Base-by-base conservation (phyloP, 768 basidiomycete species). In the Trametes villosa region DNA sequence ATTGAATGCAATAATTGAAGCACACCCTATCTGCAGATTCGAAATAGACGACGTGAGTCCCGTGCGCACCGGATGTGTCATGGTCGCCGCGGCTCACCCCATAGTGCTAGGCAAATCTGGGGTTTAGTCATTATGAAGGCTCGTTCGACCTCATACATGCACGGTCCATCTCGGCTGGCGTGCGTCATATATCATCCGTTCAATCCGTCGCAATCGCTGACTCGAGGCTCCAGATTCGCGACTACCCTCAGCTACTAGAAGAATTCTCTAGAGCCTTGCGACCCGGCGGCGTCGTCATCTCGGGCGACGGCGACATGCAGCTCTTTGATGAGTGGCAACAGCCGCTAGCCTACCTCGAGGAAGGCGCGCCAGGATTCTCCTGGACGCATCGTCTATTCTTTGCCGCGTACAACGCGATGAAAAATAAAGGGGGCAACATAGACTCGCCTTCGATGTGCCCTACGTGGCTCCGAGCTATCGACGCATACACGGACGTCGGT, bases 31-130 rank as follows among this genome's bases (percentile, higher is more conserved):
- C 9, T 55, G 20, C 22, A 73, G 71, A 5, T 75, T 76, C 38
- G 75, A 76, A 51, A 72, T 76, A 49, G 75, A 76, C 53, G 74
- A 76, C 57, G 74, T 76, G 54, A 57, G 71, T 57, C 18, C n/a
- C 17, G 20, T 48, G 46, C 29, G 30, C 22, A 29, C 46, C 29
- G 5, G 12, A n/a, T 40, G 24, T 24, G 12, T n/a, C 6, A 15
- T 38, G 13, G 18, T 17, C 22, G 11, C 40, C 4, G 13, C n/a
- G 9, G 56, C 63, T 62, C 42, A 24, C 9, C 53, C 27, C 42
- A 34, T 24, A 18, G 3, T 13, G 3, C 4, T 36, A 75, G 74
- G 72, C 72, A 12, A 73, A 74, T 54, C 70, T 74, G 15, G 74
- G 75, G 0, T 74, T 76, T 47, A 41, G 68, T n/a, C 75, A 76